Evolutionary conservation across 2,329 filamentous ascomycete species (phyloP).

Genomic region (Albophoma yamanashiensis): DNA sequence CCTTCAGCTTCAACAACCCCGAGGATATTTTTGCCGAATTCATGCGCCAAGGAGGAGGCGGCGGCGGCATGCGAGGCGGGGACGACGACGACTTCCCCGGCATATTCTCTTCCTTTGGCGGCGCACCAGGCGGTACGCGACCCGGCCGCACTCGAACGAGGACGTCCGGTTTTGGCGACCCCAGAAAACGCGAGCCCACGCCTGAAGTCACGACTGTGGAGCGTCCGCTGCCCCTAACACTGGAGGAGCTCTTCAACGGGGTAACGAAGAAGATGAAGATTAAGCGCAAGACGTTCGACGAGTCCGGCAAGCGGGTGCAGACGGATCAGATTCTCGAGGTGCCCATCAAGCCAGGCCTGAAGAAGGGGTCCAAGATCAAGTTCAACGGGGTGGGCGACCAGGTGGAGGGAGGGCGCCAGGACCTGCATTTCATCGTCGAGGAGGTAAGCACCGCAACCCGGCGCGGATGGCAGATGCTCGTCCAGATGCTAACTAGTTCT

Average conservation of each 20-base stretch:
- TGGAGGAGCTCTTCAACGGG: constrained; percentile 84
- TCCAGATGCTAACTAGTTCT: constrained; percentile 5
- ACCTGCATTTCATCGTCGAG: constrained; percentile 87
- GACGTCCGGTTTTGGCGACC: constrained; percentile 24
- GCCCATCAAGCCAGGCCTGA: constrained; percentile 89
- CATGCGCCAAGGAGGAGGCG: constrained; percentile 42
- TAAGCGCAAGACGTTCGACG: constrained; percentile 90
- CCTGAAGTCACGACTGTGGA: constrained; percentile 89
- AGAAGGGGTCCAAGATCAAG: constrained; percentile 97
- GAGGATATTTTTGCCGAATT: constrained; percentile 82
- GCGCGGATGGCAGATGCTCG: no score
- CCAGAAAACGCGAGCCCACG: constrained; percentile 31
- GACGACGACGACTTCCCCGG: constrained; percentile 37
- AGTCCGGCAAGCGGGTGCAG: constrained; percentile 70
- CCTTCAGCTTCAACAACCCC: constrained; percentile 77
- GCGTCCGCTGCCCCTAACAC: constrained; percentile 63
- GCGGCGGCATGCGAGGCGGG: constrained; percentile 14
- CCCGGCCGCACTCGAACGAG: constrained; percentile 31
- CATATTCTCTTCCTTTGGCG: constrained; percentile 42
- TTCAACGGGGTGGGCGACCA: constrained; percentile 97
- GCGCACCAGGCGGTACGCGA: constrained; percentile 19
- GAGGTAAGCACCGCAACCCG: constrained; percentile 52
- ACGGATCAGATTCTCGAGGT: constrained; percentile 90
- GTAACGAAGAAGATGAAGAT: constrained; percentile 97
- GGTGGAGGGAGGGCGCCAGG: constrained; percentile 90